Base-by-base conservation (phyloP, 805 yeast genomes). In the Priceomyces medius region DNA sequence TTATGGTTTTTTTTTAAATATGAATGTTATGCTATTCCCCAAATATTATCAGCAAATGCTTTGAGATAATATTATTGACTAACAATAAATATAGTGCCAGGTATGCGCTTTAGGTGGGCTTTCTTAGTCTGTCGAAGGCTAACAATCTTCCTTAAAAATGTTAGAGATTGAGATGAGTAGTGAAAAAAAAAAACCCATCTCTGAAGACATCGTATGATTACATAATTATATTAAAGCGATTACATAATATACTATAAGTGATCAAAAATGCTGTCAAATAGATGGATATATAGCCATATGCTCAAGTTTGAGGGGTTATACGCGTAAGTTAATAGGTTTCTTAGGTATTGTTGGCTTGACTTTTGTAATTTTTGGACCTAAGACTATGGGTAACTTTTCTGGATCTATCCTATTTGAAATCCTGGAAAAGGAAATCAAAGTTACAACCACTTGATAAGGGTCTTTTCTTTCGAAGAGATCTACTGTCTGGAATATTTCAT, bases 401-500 rank as follows among this genome's bases (percentile, higher is more conserved):
- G 61, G 45, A 32, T 59, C 57, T 7, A 54, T 64, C 42, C 68
- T 70, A 53, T 84, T 74, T 2, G 87, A 84, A 41, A 79, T 70
- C 43, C 96, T 68, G 1, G 93, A 84, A 33, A 88, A 68, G 2
- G 95, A 79, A 53, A 84, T 81, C 31, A 88, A 65, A 0, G 90
- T 76, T 51, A 85, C 80, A n/a, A 83, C 63, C 1, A 88, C 88
- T 49, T 84, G 87, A 37, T 87, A 84, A 0, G 91, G 88, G 56
- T 88, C 95, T 49, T 78, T 74, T 20, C 65, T 61, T 56, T 88
- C 96, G 49, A 68, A 88, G 43, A 88, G 67, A 58, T 88, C 96
- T 5, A 76, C 65, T 0, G 95, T 88, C 50, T 84, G 89, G 58
- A 88, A 88, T 37, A 85, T 63, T 57, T 88, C 96, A 55, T 85